Evolutionary conservation across 495 filamentous ascomycete genomes (phyloP).

Genomic region (Tirmania nivea): DNA sequence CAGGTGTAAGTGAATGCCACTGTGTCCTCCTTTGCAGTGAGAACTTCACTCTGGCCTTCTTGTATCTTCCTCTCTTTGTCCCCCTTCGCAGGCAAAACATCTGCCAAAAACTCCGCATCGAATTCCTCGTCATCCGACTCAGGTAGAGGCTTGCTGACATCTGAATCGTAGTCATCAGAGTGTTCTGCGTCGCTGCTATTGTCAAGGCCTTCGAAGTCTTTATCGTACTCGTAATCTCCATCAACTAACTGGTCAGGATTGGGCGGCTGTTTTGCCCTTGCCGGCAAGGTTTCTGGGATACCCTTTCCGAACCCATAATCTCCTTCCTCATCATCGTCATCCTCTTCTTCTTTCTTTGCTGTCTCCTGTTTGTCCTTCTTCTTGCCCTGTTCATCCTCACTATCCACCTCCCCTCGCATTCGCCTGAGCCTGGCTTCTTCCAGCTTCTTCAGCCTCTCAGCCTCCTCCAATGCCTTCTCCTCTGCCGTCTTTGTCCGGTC

Average conservation of each 20-base stretch:
- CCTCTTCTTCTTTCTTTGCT: conserved; percentile 17
- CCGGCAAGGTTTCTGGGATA: conserved; percentile 25
- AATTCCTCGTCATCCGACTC: conserved; percentile 35
- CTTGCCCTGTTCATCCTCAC: conserved; percentile 24
- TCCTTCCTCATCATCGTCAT: conserved; percentile 28
- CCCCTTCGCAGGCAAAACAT: conserved; percentile 33
- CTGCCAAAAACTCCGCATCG: conserved; percentile 45
- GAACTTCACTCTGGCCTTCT: not conserved
- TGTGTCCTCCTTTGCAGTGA: conserved; percentile 16
- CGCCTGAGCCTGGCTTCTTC: conserved; percentile 53
- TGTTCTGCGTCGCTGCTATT: conserved; percentile 42
- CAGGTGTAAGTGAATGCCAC: conserved; percentile 70
- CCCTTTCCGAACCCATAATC: conserved; percentile 35
- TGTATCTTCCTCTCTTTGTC: conserved; percentile 21
- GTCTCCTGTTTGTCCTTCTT: conserved; percentile 27
- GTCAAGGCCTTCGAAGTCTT: conserved; percentile 50
- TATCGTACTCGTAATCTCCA: conserved; percentile 27
- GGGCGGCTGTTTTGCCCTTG: conserved; percentile 20
- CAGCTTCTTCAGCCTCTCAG: conserved; percentile 48
- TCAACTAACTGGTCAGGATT: conserved; percentile 24
- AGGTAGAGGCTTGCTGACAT: conserved; percentile 31
- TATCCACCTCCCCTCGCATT: conserved; percentile 46
- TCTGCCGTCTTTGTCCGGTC: conserved; percentile 81
- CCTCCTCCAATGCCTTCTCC: conserved; percentile 56
- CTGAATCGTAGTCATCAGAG: conserved; percentile 26